Evolutionary conservation across 2,329 filamentous ascomycete genomes (phyloP), one percentile per base, ranked within the genome.

Genomic region (Dactylonectria estremocensis): DNA sequence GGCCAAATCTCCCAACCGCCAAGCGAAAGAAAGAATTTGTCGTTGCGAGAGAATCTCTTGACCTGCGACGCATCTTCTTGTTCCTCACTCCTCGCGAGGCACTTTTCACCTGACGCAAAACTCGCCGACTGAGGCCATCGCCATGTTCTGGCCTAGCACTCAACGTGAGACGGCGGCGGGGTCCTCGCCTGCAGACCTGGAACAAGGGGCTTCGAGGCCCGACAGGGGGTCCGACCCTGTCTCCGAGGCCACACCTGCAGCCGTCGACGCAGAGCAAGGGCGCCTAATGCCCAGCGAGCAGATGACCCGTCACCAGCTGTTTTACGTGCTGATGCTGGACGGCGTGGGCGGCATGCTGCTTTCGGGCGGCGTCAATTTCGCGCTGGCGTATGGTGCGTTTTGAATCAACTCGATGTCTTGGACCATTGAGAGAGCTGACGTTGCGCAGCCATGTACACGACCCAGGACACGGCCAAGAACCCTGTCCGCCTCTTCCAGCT

Each of bases 351-450:
- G 83, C 33, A 79, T 82, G 62, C 57, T 84, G 11, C 52, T 87
- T 2, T 85, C 84, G 0, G 85, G 81, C 3, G 83, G 77, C 31
- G 83, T 87, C 70, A 87, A 87, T 76, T 86, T 87, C 73, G 82
- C 80, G 62, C 81, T 87, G 64, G 85, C 83, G 18, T 87, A 86
- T 67, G 83, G 84, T 86, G 46, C 7, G 62, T 54, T n/a, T n/a
- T n/a, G n/a, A n/a, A 9, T 20, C 31, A 35, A 37, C 48, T 37
- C 13, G 28, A 14, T 18, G 8, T 14, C 20, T 16, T 22, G 20
- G 20, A 11, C 5, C 11, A 9, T 22, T 14, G 14, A 5, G 28
- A 10, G 33, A 24, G 18, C 62, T 65, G 18, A 65, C 49, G 14
- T 28, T 9, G 24, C 16, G 3, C 60, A 87, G 86, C 78, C 66